Evolutionary conservation across 305 asterid species (phyloP).

Genomic region (Stenogyne calaminthoides): DNA sequence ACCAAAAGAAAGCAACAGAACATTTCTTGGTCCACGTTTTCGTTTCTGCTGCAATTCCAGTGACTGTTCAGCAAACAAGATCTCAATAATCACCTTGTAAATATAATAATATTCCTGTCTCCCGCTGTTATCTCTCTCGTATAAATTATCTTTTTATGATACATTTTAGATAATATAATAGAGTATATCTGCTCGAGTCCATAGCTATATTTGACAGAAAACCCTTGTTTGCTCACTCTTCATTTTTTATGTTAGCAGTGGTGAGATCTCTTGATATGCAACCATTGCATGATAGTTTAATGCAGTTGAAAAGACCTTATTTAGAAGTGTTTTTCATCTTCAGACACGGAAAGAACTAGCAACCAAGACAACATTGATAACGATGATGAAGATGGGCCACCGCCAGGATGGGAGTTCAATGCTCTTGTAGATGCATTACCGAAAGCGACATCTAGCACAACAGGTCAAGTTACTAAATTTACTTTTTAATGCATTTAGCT

Average conservation of each 20-base stretch:
- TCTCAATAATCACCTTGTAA: neutral
- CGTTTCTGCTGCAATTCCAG: neutral
- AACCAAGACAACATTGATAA: constrained; percentile 36
- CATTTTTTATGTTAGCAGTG: neutral
- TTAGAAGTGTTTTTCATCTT: constrained; percentile 30
- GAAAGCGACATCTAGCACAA: constrained; percentile 25
- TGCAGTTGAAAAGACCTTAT: constrained; percentile 19
- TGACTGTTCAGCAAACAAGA: neutral
- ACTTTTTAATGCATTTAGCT: constrained; percentile 18
- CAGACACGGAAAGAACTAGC: constrained; percentile 51
- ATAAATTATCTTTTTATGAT: neutral
- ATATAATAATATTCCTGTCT: no score
- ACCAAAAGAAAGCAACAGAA: neutral
- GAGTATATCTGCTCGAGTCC: neutral
- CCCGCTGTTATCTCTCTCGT: no score
- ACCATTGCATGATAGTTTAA: neutral
- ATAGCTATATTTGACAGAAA: neutral
- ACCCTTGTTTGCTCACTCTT: neutral
- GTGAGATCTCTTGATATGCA: constrained; percentile 1
- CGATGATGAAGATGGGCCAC: constrained; percentile 72
- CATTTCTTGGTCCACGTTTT: neutral
- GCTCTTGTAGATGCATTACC: constrained; percentile 45
- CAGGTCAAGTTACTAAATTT: constrained; percentile 37
- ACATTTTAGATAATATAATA: constrained; percentile 1
- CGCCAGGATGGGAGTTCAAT: constrained; percentile 68